A percentile compares a stretch with the other conserved stretches of the same genome.
phyloP scores from a whole-genome alignment of 257 asterid genomes.

The Handroanthus guayacan region DNA sequence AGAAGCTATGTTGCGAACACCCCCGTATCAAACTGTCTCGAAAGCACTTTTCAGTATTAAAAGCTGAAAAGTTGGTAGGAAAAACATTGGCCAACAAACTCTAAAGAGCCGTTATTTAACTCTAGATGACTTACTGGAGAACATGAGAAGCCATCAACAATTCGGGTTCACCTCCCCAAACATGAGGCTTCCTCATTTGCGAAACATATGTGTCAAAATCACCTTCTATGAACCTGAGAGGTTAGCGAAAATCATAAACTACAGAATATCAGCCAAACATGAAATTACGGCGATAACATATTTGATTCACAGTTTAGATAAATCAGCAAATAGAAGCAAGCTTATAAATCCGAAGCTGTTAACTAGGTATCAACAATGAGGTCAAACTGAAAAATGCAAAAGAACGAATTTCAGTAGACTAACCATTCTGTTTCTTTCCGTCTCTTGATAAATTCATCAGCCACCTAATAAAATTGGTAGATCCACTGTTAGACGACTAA shows the following conservation, averaged over 20 bases:
- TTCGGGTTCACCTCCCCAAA: slow-evolving; percentile 99
- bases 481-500: slow-evolving; percentile 38
- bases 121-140: slow-evolving; percentile 66
- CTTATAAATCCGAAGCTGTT: not conserved
- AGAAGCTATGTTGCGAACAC: no score
- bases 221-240: slow-evolving; percentile 94
- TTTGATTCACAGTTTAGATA: not conserved
- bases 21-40: no score
- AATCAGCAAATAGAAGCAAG: not conserved
- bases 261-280: not conserved
- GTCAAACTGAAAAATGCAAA: slow-evolving; percentile 6
- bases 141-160: slow-evolving; percentile 95
- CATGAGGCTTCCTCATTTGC: slow-evolving; percentile 79
- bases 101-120: not conserved
- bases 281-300: not conserved
- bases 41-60: no score
- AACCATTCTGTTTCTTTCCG: slow-evolving; percentile 93
- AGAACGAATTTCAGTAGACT: slow-evolving; percentile 32
- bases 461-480: slow-evolving; percentile 62
- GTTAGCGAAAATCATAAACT: slow-evolving; percentile 18
- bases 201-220: slow-evolving; percentile 81
- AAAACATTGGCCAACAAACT: no score
- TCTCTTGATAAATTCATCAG: slow-evolving; percentile 84
- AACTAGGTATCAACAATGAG: not conserved
- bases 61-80: no score